These are phyloP conservation scores for Lagenaria siceraria DNA, from an alignment of 306 rosid genomes.

Conservation along the genomic window DNA sequence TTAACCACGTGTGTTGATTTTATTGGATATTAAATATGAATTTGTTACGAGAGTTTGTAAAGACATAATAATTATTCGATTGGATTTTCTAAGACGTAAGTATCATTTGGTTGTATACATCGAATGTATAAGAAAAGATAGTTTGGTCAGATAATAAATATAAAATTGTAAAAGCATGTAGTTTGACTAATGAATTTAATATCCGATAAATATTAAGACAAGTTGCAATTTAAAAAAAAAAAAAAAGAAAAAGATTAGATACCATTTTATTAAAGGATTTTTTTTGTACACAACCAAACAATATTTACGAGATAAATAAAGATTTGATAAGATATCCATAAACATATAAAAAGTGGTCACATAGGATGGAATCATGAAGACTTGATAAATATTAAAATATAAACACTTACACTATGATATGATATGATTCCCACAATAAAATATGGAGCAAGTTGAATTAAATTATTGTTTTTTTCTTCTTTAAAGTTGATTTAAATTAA, in stretches of 20 bases:
- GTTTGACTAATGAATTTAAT: not conserved
- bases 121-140: not conserved
- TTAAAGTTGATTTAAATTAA: not conserved
- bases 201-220: not conserved
- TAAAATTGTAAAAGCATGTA: not conserved
- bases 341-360: not conserved
- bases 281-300: not conserved
- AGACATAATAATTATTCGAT: not conserved
- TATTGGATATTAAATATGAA: not conserved
- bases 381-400: not conserved
- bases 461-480: not conserved
- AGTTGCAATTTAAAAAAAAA: too few species aligned
- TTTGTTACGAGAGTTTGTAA: not conserved
- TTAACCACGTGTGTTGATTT: not conserved
- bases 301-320: not conserved
- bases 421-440: not conserved
- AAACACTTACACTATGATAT: not conserved
- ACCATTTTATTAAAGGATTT: not conserved
- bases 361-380: slow-evolving; percentile 4
- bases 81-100: not conserved
- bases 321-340: not conserved
- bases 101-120: not conserved
- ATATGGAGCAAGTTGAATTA: not conserved
- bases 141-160: not conserved
- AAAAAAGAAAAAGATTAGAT: too few species aligned